Evolutionary conservation across 225 moss, liverwort and hornwort genomes (phyloP).

Genomic region (Polytrichum commune): DNA sequence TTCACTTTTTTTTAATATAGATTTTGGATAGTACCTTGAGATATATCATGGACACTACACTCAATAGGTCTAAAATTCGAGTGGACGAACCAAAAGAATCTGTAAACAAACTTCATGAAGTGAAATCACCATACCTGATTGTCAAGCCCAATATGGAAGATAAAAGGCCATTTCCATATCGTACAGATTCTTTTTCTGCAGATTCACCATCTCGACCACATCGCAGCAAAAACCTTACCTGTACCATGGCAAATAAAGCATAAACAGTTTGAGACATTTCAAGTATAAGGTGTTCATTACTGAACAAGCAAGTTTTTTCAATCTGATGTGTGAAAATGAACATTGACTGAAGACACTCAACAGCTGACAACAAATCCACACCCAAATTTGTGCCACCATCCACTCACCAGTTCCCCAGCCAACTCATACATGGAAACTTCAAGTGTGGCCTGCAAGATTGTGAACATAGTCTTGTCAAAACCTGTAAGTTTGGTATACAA

Average conservation of each 20-base stretch:
- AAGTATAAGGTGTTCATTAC: no score
- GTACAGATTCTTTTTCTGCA: slow-evolving; percentile 75
- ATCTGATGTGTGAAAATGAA: no score
- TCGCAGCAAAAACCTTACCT: slow-evolving; percentile 94
- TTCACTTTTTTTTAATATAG: no score
- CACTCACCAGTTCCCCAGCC: slow-evolving; percentile 88
- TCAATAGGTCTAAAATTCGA: no score
- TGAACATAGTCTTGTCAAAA: slow-evolving; percentile 1
- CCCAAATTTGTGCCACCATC: not conserved
- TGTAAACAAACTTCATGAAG: not conserved
- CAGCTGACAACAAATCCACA: not conserved
- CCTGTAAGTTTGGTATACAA: no score
- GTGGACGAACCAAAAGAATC: not conserved
- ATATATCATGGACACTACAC: no score
- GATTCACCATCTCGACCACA: slow-evolving; percentile 84
- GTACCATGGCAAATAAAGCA: slow-evolving; percentile 10
- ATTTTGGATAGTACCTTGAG: no score
- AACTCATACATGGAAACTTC: slow-evolving; percentile 99
- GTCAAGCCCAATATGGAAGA: slow-evolving; percentile 88
- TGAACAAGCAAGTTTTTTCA: no score
- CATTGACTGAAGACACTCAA: no score
- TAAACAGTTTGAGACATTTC: no score
- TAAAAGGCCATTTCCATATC: slow-evolving; percentile 65
- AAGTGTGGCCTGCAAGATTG: slow-evolving; percentile 72
- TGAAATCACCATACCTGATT: slow-evolving; percentile 52